Base-by-base conservation (phyloP, 2,329 filamentous ascomycete genomes). In the Emericellopsis cladophorae region DNA sequence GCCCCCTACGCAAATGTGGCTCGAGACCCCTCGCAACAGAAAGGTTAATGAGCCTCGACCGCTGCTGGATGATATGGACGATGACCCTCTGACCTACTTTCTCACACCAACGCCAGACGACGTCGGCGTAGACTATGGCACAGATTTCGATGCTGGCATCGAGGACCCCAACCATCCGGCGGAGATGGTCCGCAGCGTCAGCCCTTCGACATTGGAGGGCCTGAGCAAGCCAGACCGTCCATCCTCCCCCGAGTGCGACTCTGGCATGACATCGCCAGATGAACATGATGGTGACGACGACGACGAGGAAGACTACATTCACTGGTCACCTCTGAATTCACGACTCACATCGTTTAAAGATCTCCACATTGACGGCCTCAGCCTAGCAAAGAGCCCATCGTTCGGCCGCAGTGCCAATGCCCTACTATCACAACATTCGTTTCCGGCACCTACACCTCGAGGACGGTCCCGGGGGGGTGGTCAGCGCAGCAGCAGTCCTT, bases 101-200 rank as follows among this genome's bases (percentile, higher is more conserved):
- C 62, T 76, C 34, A 74, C 71, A 2, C 68, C 72, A 1, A 59
- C 64, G 0, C 60, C 67, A 1, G 60, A 60, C 29, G 49, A 58
- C 26, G 56, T 66, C 24, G 53, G 63, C 22, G 64, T 64, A 33
- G 54, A 61, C 36, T 60, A 59, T 46, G 64, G 68, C 53, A 60
- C 70, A 57, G 68, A 72, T 47, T 68, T 74, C 48, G 72, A 76
- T 50, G 73, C 73, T 31, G 72, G 73, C 42, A 77, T 77, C 51
- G 71, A 76, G 50, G 65, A 71, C 48, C 52, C 60, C 41, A 65
- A 58, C 44, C 60, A 61, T 4, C 66, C 67, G 4, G 53, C 57
- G 23, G 62, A 66, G 14, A 61, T 68, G 33, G 59, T 75, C 40
- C 66, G 73, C 45, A 75, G 68, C 47, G 65, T 77, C 44, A 76